A percentile compares a stretch with the other conserved stretches of the same genome.
Conservation (phyloP, 805 yeast genomes). For the Ogataea paraovalis region DNA sequence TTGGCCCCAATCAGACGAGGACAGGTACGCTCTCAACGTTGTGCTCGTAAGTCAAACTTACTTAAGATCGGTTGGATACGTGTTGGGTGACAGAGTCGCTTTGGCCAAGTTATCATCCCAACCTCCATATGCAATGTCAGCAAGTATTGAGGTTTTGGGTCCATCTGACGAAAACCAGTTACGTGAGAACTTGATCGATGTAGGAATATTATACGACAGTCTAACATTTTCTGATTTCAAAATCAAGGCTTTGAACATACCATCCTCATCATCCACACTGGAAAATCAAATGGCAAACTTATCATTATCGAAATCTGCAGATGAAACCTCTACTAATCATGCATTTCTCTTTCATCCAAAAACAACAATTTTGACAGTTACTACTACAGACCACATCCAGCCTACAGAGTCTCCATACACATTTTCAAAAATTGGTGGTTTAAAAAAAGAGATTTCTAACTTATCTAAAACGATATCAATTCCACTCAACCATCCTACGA, state of each 20-base stretch:
- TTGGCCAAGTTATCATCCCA: slow-evolving; percentile 44
- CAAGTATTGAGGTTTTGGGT: slow-evolving; percentile 7
- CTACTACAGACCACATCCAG: slow-evolving; percentile 34
- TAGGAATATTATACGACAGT: slow-evolving; percentile 62
- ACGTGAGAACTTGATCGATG: slow-evolving; percentile 40
- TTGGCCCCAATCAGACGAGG: slow-evolving; percentile 25
- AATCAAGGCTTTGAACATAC: slow-evolving; percentile 4
- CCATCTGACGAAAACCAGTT: slow-evolving; percentile 13
- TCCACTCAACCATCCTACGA: slow-evolving; percentile 72
- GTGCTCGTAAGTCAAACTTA: slow-evolving; percentile 22
- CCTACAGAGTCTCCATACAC: slow-evolving; percentile 34
- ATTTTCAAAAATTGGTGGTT: slow-evolving; percentile 66
- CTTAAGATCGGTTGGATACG: slow-evolving; percentile 18
- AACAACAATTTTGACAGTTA: slow-evolving; percentile 32
- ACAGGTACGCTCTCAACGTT: slow-evolving; percentile 22
- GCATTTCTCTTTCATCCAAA: slow-evolving; percentile 28
- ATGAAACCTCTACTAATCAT: slow-evolving; percentile 1
- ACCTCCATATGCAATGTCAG: slow-evolving; percentile 38
- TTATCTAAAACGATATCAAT: slow-evolving; percentile 68
- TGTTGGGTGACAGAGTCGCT: slow-evolving; percentile 32
- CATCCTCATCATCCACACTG: slow-evolving; percentile 2
- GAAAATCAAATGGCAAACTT: slow-evolving; percentile 29
- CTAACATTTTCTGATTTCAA: slow-evolving; percentile 13
- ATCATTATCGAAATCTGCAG: slow-evolving; percentile 1
- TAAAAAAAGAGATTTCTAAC: slow-evolving; percentile 54